These are phyloP conservation scores for Quercus alba DNA, from an alignment of 306 rosid species.

Conservation along the genomic window DNA sequence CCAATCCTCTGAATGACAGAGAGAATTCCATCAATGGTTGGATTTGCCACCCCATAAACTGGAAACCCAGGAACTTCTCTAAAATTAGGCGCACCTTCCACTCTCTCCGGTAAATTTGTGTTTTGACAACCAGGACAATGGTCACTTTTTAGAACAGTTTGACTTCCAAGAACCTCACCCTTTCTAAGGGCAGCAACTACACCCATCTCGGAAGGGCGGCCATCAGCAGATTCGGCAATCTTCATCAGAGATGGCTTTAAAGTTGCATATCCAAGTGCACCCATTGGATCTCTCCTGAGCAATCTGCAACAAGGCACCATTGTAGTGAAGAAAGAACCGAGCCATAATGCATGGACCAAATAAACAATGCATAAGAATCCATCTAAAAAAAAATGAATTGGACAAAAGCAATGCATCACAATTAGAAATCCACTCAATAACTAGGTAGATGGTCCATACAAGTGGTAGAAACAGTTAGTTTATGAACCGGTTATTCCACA, in stretches of 20 bases:
- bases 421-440: slow-evolving; percentile 7
- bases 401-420: neutral
- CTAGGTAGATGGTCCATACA: neutral
- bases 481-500: neutral
- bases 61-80: slow-evolving; percentile 91
- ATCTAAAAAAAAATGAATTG: neutral
- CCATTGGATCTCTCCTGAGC: slow-evolving; percentile 92
- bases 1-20: slow-evolving; percentile 74
- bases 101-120: slow-evolving; percentile 64
- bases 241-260: slow-evolving; percentile 63
- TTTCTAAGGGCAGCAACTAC: too few relatives aligned
- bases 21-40: slow-evolving; percentile 84
- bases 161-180: too few relatives aligned
- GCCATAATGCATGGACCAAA: slow-evolving; percentile 11
- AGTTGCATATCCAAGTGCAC: slow-evolving; percentile 88
- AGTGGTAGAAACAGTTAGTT: neutral
- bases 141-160: slow-evolving; percentile 32
- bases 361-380: slow-evolving; percentile 8
- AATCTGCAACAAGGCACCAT: slow-evolving; percentile 46
- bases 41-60: slow-evolving; percentile 95
- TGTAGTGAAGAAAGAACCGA: slow-evolving; percentile 2
- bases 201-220: slow-evolving; percentile 16
- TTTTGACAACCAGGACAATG: slow-evolving; percentile 88
- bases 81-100: slow-evolving; percentile 93
- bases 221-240: slow-evolving; percentile 69